Conservation (phyloP, 2,329 filamentous ascomycete genomes). For the Scedosporium dehoogii region DNA sequence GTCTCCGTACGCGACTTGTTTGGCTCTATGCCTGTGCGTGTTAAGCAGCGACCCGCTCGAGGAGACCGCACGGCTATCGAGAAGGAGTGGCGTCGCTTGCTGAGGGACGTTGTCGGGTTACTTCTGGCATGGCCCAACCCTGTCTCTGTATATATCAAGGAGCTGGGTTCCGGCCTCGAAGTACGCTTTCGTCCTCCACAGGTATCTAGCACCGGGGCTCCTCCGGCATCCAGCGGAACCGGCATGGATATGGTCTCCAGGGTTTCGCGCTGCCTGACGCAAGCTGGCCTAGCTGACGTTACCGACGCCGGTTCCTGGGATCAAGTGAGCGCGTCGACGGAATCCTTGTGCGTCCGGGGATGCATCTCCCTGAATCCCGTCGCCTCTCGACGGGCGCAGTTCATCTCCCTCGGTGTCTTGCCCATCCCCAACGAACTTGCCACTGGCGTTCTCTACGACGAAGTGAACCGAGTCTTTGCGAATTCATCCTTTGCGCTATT, state of each 20-base stretch:
- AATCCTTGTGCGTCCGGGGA: slow-evolving; percentile 53
- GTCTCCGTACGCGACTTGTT: slow-evolving; percentile 74
- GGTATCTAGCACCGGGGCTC: slow-evolving; percentile 9
- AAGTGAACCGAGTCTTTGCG: slow-evolving; percentile 67
- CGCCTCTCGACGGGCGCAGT: slow-evolving; percentile 65
- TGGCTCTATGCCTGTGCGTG: slow-evolving; percentile 80
- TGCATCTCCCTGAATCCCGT: slow-evolving; percentile 61
- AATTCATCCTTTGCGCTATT: slow-evolving; percentile 65
- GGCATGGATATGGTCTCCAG: slow-evolving; percentile 13
- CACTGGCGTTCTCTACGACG: slow-evolving; percentile 61
- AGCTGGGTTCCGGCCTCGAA: slow-evolving; percentile 15
- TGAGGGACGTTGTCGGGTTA: slow-evolving; percentile 48
- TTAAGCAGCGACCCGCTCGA: slow-evolving; percentile 61
- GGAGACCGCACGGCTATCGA: slow-evolving; percentile 39
- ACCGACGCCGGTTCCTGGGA: slow-evolving; percentile 54
- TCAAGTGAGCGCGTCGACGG: slow-evolving; percentile 54
- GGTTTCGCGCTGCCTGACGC: slow-evolving; percentile 45
- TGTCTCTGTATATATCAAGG: slow-evolving; percentile 42
- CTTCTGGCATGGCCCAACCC: slow-evolving; percentile 58
- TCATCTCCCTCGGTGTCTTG: slow-evolving; percentile 66
- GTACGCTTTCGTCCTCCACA: slow-evolving; percentile 24
- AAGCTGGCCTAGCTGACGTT: slow-evolving; percentile 53
- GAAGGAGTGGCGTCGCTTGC: slow-evolving; percentile 57
- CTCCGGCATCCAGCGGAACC: neutral
- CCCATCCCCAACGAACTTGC: slow-evolving; percentile 49